Evolutionary conservation across 768 basidiomycete genomes (phyloP).

Genomic region (Hericium rajendrae): DNA sequence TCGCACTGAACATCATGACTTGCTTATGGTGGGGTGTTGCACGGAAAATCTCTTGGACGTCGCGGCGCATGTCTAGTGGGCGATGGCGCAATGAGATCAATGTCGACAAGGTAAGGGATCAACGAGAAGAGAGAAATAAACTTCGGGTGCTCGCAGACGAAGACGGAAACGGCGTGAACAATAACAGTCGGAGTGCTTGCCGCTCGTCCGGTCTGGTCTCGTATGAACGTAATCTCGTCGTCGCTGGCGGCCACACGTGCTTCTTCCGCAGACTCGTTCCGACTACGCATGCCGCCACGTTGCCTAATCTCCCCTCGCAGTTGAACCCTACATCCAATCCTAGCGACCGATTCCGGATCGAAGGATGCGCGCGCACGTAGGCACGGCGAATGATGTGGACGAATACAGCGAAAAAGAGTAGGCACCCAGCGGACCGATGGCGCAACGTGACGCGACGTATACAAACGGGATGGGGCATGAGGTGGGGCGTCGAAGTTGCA

Average conservation of each 20-base stretch:
- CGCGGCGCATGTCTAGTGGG: constrained; percentile 98
- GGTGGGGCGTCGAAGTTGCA: constrained; percentile 63
- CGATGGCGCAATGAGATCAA: constrained; percentile 59
- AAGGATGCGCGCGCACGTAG: constrained; percentile 8
- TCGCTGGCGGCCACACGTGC: background rate
- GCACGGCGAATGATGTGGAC: constrained; percentile 15
- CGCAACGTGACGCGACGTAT: constrained; percentile 8
- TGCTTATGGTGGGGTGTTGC: constrained; percentile 99
- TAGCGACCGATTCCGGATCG: constrained; percentile 16
- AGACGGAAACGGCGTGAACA: constrained; percentile 16
- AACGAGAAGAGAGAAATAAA: constrained; percentile 42
- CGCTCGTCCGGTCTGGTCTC: background rate
- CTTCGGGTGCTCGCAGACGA: constrained; percentile 18
- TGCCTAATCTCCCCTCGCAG: constrained; percentile 1
- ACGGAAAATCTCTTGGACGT: constrained; percentile 99
- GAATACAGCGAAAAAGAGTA: constrained; percentile 43
- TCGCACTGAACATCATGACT: constrained; percentile 99
- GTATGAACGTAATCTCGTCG: background rate
- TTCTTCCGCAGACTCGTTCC: background rate
- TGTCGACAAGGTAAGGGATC: constrained; percentile 38
- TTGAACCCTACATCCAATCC: constrained; percentile 7
- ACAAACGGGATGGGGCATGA: constrained; percentile 20
- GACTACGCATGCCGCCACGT: background rate
- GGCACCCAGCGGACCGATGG: constrained; percentile 24
- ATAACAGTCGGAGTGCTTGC: background rate